Evolutionary conservation across 495 filamentous ascomycete genomes (phyloP).

Genomic region (Penicillium parvum): DNA sequence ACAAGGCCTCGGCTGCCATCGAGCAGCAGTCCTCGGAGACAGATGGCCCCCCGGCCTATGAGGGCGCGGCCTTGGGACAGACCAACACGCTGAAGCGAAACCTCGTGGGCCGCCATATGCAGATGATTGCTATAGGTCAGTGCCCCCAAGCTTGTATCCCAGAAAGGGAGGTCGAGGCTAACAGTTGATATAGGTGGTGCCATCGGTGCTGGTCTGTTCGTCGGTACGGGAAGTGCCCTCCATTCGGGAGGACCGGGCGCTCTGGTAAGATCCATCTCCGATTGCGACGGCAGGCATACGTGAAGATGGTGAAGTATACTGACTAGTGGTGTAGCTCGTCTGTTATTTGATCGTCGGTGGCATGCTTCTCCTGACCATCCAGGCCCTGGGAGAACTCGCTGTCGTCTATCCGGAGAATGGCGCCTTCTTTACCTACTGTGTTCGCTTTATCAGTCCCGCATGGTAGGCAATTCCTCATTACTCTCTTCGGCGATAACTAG

Average conservation of each 20-base stretch:
- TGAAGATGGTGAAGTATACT: no score
- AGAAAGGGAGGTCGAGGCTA: no score
- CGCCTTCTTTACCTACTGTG: constrained; percentile 53
- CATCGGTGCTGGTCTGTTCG: constrained; percentile 53
- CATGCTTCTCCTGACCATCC: constrained; percentile 55
- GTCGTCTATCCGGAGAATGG: constrained; percentile 66
- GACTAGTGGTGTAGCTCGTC: no score
- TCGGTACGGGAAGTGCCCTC: constrained; percentile 44
- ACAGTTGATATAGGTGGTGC: constrained; percentile 35
- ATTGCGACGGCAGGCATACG: no score
- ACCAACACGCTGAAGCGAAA: constrained; percentile 43
- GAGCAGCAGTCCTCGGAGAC: no score
- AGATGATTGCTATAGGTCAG: constrained; percentile 70
- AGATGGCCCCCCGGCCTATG: no score
- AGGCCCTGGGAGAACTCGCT: constrained; percentile 66
- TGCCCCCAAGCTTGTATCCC: no score
- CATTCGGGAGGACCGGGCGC: constrained; percentile 38
- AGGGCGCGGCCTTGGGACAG: no score
- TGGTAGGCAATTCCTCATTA: constrained; percentile 31
- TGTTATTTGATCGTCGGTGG: constrained; percentile 49
- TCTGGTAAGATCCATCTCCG: constrained; percentile 24
- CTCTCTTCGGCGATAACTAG: no score
- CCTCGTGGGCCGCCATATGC: constrained; percentile 59
- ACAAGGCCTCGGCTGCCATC: no score
- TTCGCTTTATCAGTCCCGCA: constrained; percentile 53